Base-by-base conservation (phyloP, 345 rosid species). In the Bruguiera parviflora region DNA sequence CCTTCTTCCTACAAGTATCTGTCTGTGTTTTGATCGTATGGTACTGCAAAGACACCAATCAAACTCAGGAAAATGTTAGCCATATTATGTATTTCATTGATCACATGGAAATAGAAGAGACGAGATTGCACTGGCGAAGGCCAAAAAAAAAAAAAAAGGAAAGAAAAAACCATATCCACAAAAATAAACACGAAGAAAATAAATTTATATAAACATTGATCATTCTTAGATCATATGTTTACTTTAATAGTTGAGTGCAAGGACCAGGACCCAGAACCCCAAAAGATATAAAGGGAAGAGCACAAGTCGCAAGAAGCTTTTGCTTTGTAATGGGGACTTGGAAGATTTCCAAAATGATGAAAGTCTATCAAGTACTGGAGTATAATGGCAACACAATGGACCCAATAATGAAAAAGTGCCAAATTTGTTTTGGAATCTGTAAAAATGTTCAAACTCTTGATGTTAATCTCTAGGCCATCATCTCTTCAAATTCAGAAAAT, bases 1-100 rank as follows among this genome's bases (percentile, higher is more conserved):
- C 89, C 89, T 85, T 85, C 79, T 85, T 85, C 81, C n/a, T 79
- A 63, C 52, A 65, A 59, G 83, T 86, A 2, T 72, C 76, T 20
- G 84, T 84, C 72, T 81, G 83, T 10, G 82, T 74, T 79, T 82
- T 78, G 75, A 86, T 75, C 71, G 72, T 77, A 64, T 82, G 84
- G 61, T 63, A 70, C 90, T 86, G 86, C 63, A 43, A 69, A 59
- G 24, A 53, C 52, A 20, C 51, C 20, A 15, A 59, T 43, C 53
- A 58, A 64, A 46, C 27, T 66, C 63, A 19, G 8, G 16, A 7
- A 24, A 70, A 2, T 18, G 47, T 67, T 35, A 78, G 66, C 71
- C 57, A 31, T 35, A 22, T 10, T 15, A 10, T 11, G 15, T 2
- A 39, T 39, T 39, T 39, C 46, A 39, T 10, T 11, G 16, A 39